Percentiles rank a stretch among this genome's conserved stretches.
phyloP scores from a whole-genome alignment of 1,284 basidiomycete genomes.

The Puccinia hordei region DNA sequence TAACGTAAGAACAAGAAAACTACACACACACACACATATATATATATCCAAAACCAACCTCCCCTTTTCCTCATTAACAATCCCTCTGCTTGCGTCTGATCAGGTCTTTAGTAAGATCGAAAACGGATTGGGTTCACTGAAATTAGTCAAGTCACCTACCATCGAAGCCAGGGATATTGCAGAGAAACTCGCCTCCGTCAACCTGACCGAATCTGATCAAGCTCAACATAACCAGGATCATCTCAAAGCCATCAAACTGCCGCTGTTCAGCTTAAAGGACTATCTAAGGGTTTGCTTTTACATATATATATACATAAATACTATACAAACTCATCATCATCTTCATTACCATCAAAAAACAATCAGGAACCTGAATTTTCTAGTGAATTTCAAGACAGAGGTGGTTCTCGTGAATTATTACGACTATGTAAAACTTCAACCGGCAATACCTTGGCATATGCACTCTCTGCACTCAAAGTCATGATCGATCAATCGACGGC shows the following conservation, averaged over 20 bases:
- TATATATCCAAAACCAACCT: no score
- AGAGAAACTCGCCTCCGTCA: slow-evolving; percentile 67
- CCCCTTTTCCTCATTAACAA: background rate
- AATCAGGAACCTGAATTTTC: slow-evolving; percentile 81
- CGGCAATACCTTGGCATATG: slow-evolving; percentile 86
- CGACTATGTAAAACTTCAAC: slow-evolving; percentile 69
- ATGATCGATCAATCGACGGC: slow-evolving; percentile 63
- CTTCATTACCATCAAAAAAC: background rate
- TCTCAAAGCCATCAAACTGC: slow-evolving; percentile 61
- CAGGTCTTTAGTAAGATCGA: slow-evolving; percentile 48
- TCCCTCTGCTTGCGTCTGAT: no score
- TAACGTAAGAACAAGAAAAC: slow-evolving; percentile 64
- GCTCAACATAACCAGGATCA: slow-evolving; percentile 59
- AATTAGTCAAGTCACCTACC: slow-evolving; percentile 76
- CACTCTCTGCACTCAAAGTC: slow-evolving; percentile 79
- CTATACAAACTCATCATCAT: no score
- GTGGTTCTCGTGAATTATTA: slow-evolving; percentile 76
- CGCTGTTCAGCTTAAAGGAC: slow-evolving; percentile 52
- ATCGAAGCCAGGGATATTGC: slow-evolving; percentile 79
- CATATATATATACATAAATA: background rate
- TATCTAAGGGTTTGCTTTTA: slow-evolving; percentile 50
- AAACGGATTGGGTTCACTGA: slow-evolving; percentile 58
- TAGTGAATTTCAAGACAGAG: slow-evolving; percentile 76
- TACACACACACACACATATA: background rate
- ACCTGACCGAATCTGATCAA: slow-evolving; percentile 53